Conservation (phyloP, 495 filamentous ascomycete genomes). For the Aspergillus sclerotiicarbonarius region DNA sequence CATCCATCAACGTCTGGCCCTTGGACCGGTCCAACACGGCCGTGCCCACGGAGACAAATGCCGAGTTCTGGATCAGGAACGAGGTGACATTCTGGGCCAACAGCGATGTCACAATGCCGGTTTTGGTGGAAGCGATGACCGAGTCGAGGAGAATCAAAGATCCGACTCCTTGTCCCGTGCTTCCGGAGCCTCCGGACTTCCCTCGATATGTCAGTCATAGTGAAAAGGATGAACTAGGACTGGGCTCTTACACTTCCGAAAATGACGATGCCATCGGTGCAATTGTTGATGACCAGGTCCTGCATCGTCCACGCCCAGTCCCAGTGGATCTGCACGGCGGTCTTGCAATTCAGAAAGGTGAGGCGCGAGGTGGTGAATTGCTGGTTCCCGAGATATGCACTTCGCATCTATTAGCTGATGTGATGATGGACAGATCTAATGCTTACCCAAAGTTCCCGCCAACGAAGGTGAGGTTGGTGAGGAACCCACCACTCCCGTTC, state of each 20-base stretch:
- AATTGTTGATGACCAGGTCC: conserved; percentile 24
- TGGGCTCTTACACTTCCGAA: conserved; percentile 14
- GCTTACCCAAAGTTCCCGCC: conserved; percentile 38
- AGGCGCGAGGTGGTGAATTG: conserved; percentile 31
- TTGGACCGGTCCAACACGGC: conserved; percentile 11
- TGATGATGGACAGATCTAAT: neutral
- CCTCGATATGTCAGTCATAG: neutral
- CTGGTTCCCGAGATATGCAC: conserved; percentile 35
- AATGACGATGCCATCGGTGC: conserved; percentile 29
- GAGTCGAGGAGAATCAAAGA: conserved; percentile 70
- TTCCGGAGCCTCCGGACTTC: conserved; percentile 18
- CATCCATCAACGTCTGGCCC: conserved; percentile 10
- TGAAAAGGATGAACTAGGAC: neutral
- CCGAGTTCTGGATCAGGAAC: conserved; percentile 19
- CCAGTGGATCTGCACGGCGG: conserved; percentile 53
- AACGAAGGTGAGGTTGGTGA: conserved; percentile 45
- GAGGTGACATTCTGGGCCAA: conserved; percentile 24
- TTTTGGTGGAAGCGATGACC: conserved; percentile 57
- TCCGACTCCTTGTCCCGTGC: conserved; percentile 52
- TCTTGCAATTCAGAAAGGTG: conserved; percentile 47
- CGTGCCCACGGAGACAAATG: conserved; percentile 16
- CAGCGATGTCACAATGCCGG: conserved; percentile 55
- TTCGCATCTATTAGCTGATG: conserved; percentile 10
- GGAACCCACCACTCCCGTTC: conserved; percentile 41
- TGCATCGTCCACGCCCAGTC: conserved; percentile 57